Evolutionary conservation across 1,139 yeast genomes (phyloP).

Genomic region (Yamadazyma sp.): DNA sequence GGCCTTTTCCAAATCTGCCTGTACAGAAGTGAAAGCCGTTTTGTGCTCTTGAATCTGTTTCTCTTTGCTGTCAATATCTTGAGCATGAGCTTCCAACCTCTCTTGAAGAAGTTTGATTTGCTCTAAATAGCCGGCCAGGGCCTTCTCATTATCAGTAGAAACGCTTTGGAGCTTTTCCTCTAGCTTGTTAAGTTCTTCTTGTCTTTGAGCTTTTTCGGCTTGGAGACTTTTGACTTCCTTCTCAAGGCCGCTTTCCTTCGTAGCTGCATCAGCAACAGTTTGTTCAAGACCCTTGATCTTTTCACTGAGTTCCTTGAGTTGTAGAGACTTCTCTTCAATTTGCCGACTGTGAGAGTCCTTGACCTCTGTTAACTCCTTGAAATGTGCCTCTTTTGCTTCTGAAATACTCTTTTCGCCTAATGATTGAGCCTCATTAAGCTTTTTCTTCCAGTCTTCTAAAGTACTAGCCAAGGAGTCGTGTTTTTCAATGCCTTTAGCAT

Average conservation of each 20-base stretch:
- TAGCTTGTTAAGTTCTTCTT: background rate
- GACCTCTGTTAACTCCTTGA: constrained; percentile 7
- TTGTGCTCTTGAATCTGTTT: background rate
- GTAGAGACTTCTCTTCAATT: background rate
- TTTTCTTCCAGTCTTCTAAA: background rate
- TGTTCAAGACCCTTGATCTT: background rate
- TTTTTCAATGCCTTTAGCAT: background rate
- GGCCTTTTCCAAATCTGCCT: background rate
- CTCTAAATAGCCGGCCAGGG: background rate
- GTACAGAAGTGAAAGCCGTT: background rate
- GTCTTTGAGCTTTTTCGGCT: background rate
- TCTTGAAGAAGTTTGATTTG: constrained; percentile 7
- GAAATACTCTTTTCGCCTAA: background rate
- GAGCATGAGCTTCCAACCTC: constrained; percentile 9
- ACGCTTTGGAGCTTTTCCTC: background rate
- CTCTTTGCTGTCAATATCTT: background rate
- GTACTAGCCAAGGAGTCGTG: background rate
- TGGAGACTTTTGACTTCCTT: constrained; percentile 2
- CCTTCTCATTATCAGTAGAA: background rate
- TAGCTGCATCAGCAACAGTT: background rate
- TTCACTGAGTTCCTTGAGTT: background rate
- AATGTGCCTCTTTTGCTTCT: background rate
- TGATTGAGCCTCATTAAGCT: background rate
- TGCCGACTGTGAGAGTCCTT: constrained; percentile 3
- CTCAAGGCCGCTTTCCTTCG: background rate